phyloP scores from a whole-genome alignment of 768 basidiomycete genomes.

The Rhizopogon salebrosus region DNA sequence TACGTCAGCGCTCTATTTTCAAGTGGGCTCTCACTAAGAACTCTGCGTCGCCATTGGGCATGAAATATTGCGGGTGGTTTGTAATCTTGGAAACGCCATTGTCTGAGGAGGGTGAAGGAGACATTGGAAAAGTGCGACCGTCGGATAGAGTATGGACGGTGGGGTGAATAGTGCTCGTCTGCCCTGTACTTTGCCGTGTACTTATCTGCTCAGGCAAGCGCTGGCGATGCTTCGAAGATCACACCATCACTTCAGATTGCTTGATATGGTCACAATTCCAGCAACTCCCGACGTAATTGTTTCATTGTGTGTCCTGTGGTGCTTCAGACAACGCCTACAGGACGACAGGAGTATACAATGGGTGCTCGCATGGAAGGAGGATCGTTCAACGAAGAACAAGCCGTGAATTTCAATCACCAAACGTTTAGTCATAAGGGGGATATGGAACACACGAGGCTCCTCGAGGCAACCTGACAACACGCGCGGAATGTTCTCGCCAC shows the following conservation, averaged over 20 bases:
- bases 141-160: background rate
- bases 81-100: conserved; percentile 14
- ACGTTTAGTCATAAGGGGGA: background rate
- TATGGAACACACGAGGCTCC: background rate
- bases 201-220: background rate
- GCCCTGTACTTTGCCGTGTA: background rate
- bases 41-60: conserved; percentile 48
- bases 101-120: background rate
- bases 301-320: background rate
- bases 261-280: background rate
- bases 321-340: too few relatives aligned
- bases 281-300: background rate
- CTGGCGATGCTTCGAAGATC: background rate
- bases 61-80: conserved; percentile 38
- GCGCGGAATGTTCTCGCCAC: background rate
- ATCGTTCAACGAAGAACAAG: background rate
- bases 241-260: background rate
- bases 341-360: background rate
- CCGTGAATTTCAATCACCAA: too few relatives aligned
- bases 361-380: background rate
- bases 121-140: background rate
- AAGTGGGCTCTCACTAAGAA: conserved; percentile 41
- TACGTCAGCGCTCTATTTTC: background rate
- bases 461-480: background rate
- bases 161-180: background rate